Conservation (phyloP, 2,329 filamentous ascomycete genomes). For the Coniochaeta prunicola region DNA sequence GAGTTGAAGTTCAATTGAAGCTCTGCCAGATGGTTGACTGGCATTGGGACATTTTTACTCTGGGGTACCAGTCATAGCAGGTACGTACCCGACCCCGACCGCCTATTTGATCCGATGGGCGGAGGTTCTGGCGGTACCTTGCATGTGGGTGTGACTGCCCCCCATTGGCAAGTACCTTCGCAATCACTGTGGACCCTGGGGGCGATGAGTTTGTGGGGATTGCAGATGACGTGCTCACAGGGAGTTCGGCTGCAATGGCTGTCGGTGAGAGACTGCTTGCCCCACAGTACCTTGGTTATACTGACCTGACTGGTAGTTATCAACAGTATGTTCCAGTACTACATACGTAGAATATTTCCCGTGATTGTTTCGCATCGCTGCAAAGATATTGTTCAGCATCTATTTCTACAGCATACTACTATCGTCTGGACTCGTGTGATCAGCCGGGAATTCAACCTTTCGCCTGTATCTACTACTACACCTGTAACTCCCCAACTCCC, state of each 20-base stretch:
- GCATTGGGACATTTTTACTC: background rate
- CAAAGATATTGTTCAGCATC: too few relatives aligned
- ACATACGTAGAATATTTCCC: too few relatives aligned
- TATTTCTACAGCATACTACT: too few relatives aligned
- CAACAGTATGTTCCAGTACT: too few relatives aligned
- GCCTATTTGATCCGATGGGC: background rate
- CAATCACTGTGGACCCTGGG: background rate
- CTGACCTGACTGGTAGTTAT: too few relatives aligned
- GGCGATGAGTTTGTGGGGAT: constrained; percentile 1
- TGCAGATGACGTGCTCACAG: background rate
- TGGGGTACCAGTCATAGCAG: background rate
- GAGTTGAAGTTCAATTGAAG: background rate
- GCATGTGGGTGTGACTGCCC: background rate
- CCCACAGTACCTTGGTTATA: background rate
- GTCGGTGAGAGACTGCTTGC: background rate
- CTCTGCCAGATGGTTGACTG: background rate
- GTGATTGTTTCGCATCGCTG: background rate
- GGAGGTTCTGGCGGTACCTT: background rate
- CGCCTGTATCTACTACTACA: too few relatives aligned
- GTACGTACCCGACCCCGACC: background rate
- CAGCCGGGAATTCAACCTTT: too few relatives aligned
- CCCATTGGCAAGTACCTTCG: background rate
- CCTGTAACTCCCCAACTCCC: too few relatives aligned
- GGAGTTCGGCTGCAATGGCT: background rate
- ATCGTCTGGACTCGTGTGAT: too few relatives aligned